Conservation (phyloP, 2,329 filamentous ascomycete genomes). For the Truncatella angustata region DNA sequence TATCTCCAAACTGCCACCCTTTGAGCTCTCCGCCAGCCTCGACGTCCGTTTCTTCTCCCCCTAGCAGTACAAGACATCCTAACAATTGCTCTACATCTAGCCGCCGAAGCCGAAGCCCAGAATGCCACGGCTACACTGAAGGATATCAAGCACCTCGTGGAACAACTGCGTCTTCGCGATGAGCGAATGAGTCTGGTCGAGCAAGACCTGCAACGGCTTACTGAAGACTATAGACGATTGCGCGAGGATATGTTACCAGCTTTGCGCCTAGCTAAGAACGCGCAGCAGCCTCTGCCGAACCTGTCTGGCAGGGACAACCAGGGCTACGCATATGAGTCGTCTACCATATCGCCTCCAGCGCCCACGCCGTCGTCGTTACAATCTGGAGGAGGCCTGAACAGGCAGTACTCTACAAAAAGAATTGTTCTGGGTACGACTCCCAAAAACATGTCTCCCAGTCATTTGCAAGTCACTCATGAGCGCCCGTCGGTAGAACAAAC, state of each 20-base stretch:
- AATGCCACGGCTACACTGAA: conserved; percentile 87
- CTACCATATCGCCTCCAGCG: conserved; percentile 54
- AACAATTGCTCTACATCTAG: conserved; percentile 42
- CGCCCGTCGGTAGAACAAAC: conserved; percentile 61
- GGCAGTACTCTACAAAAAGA: conserved; percentile 75
- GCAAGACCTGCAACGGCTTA: conserved; percentile 76
- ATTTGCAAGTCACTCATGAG: conserved; percentile 68
- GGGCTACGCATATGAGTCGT: conserved; percentile 49
- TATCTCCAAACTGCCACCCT: too few species aligned
- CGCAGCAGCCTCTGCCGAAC: conserved; percentile 79
- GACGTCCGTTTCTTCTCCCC: too few species aligned
- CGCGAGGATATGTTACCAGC: conserved; percentile 90
- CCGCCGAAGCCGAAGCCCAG: conserved; percentile 83
- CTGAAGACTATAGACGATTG: conserved; percentile 83
- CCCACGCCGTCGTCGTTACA: conserved; percentile 53
- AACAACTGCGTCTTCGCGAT: conserved; percentile 85
- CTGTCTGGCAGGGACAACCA: conserved; percentile 36
- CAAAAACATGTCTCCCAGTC: conserved; percentile 75
- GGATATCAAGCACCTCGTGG: conserved; percentile 87
- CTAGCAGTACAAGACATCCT: too few species aligned
- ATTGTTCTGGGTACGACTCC: conserved; percentile 68
- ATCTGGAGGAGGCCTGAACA: conserved; percentile 56
- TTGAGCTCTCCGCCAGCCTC: too few species aligned
- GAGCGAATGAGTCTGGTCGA: conserved; percentile 85
- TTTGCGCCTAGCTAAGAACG: conserved; percentile 87